Conservation (phyloP, 2,329 filamentous ascomycete species). For the Colletotrichum liaoningense region DNA sequence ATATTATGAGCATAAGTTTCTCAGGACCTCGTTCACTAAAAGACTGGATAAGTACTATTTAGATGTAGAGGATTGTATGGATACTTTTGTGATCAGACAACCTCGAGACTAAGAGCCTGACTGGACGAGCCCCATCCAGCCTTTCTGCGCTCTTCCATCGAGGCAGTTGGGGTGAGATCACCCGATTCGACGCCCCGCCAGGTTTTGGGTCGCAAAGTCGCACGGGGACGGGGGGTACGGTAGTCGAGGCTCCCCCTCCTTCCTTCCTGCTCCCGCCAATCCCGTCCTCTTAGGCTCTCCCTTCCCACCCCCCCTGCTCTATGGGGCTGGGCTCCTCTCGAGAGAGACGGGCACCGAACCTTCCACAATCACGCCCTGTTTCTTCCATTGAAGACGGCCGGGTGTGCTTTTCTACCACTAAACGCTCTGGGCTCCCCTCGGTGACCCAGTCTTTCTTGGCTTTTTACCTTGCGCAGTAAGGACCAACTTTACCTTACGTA, state of each 20-base stretch:
- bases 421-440: background rate
- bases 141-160: slow-evolving; percentile 35
- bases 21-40: background rate
- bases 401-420: slow-evolving; percentile 23
- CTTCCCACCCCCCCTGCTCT: background rate
- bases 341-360: slow-evolving; percentile 37
- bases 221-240: slow-evolving; percentile 15
- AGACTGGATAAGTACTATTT: background rate
- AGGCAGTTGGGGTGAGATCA: slow-evolving; percentile 31
- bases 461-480: slow-evolving; percentile 16
- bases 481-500: slow-evolving; percentile 10
- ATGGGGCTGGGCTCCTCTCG: background rate
- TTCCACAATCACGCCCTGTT: slow-evolving; percentile 39
- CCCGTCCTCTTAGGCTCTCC: background rate
- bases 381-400: slow-evolving; percentile 29
- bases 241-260: slow-evolving; percentile 25
- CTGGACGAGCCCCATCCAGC: slow-evolving; percentile 13
- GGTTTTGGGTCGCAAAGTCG: slow-evolving; percentile 16
- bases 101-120: background rate
- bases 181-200: slow-evolving; percentile 33
- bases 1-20: background rate
- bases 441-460: slow-evolving; percentile 14
- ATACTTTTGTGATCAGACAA: background rate
- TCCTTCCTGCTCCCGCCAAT: background rate
- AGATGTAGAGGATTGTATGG: background rate